Evolutionary conservation across 2,329 filamentous ascomycete species (phyloP), one percentile per base, ranked within the genome.

Genomic region (Neofusicoccum ribis): DNA sequence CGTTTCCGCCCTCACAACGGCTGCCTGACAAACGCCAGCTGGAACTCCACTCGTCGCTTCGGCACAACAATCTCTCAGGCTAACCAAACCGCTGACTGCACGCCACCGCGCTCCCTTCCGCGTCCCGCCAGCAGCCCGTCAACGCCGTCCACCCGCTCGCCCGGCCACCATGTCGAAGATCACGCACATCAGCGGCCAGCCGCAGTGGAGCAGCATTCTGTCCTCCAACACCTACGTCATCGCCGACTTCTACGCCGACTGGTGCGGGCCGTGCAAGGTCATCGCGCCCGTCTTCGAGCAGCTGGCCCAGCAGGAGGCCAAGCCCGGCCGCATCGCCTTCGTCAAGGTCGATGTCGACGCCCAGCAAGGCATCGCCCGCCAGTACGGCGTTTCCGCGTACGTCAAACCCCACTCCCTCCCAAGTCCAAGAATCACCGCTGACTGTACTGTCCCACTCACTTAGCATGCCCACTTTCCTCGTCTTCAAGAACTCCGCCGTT

Each of bases 201-300:
- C 74, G 20, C 76, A 78, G 67, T 77, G 77, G 71, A 70, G 72
- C 36, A 73, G 70, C 44, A 72, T 78, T 34, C 70, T 78, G 59
- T 71, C 70, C 43, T 70, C 72, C 3, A 73, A 73, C 61, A 75
- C 74, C 31, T 77, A 75, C 68, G 78, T 81, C 63, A 77, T 84
- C 64, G 78, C 83, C 71, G 83, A 85, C 73, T 84, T 83, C 78
- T 83, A 82, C 72, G 83, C 83, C 14, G 81, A 81, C 68, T 86
- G 85, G 84, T 86, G 84, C 72, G 84, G 84, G 1, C 84, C 84
- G 34, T 86, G 84, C 79, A 84, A 84, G 71, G 77, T 80, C 39
- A 84, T 86, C 63, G 80, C 80, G 3, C 84, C 84, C 36, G 76
- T 82, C 67, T 81, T 85, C 71, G 80, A 81, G 63, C 76, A 82